Base-by-base conservation (phyloP, 768 basidiomycete genomes). In the Jaapia argillacea region DNA sequence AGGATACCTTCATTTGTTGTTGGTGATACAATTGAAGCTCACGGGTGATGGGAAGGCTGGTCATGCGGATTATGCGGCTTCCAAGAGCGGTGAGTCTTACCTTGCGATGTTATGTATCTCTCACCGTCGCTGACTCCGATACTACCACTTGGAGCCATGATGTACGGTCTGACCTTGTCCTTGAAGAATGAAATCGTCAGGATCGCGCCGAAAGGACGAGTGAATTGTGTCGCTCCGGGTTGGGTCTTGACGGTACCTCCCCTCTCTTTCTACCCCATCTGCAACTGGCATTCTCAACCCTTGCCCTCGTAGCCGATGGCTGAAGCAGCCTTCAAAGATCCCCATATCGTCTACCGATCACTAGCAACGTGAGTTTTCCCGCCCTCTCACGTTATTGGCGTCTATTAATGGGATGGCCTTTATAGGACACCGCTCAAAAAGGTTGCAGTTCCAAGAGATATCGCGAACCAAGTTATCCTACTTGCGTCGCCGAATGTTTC, bases 181-280 rank as follows among this genome's bases (percentile, higher is more conserved):
- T 66, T 86, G 50, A 86, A 87, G 62, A 87, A 86, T 57, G 84
- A 88, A 60, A 85, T 86, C 43, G 84, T 88, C 36, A 75, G 75
- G 59, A 73, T 85, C 46, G 82, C 83, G 0, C 79, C 82, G 0
- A 68, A 59, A 43, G 85, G 73, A 0, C 68, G 84, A n/a, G 82
- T 85, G 3, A 86, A 86, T 50, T 66, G 67, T 36, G 67, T 87
- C 14, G 79, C 72, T 0, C 84, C 85, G 3, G 82, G 82, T 4
- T 84, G 77, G 58, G 55, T 50, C 12, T 12, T 12, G n/a, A 22
- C 24, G 3, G n/a, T n/a, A n/a, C n/a, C n/a, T n/a, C n/a, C n/a
- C n/a, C n/a, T n/a, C n/a, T n/a, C n/a, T n/a, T n/a, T n/a, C n/a
- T n/a, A n/a, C n/a, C n/a, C n/a, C n/a, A n/a, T n/a, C n/a, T n/a